These are phyloP conservation scores for Cyclotella kingstonii DNA, from an alignment of 108 stramenopile species.

Conservation along the genomic window DNA sequence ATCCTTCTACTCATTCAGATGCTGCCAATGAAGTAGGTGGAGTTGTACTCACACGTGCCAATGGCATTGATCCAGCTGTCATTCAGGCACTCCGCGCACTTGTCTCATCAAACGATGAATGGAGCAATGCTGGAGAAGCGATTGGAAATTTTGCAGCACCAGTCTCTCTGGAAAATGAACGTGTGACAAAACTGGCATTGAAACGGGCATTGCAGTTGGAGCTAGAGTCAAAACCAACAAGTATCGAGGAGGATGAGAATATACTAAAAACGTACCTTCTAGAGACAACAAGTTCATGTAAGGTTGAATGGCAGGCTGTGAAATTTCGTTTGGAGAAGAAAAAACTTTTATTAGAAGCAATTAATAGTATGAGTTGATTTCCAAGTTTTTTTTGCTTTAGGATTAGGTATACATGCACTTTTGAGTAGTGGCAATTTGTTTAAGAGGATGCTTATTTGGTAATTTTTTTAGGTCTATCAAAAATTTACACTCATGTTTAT, in stretches of 20 bases:
- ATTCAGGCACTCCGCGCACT: constrained; percentile 78
- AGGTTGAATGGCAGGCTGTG: constrained; percentile 59
- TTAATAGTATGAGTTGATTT: constrained; percentile 43
- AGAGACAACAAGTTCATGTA: constrained; percentile 38
- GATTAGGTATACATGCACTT: no score
- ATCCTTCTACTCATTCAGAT: constrained; percentile 23
- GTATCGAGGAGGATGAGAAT: constrained; percentile 70
- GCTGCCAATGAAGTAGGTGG: constrained; percentile 70
- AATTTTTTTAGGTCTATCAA: no score
- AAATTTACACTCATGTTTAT: no score
- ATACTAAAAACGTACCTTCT: constrained; percentile 42
- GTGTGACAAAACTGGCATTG: constrained; percentile 58
- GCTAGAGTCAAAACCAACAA: constrained; percentile 66
- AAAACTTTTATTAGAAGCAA: constrained; percentile 65
- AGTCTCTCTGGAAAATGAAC: constrained; percentile 62
- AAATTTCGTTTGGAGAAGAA: constrained; percentile 84
- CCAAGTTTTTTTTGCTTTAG: no score
- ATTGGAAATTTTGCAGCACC: constrained; percentile 79
- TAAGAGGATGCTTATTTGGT: no score
- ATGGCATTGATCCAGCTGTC: constrained; percentile 81
- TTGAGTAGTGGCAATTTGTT: no score
- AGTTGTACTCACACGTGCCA: constrained; percentile 71
- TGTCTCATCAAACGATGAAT: constrained; percentile 72
- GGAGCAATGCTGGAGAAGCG: constrained; percentile 69
- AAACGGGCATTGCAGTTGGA: constrained; percentile 73